Evolutionary conservation across 2,329 filamentous ascomycete species (phyloP).

Genomic region (Cercospora sesami): DNA sequence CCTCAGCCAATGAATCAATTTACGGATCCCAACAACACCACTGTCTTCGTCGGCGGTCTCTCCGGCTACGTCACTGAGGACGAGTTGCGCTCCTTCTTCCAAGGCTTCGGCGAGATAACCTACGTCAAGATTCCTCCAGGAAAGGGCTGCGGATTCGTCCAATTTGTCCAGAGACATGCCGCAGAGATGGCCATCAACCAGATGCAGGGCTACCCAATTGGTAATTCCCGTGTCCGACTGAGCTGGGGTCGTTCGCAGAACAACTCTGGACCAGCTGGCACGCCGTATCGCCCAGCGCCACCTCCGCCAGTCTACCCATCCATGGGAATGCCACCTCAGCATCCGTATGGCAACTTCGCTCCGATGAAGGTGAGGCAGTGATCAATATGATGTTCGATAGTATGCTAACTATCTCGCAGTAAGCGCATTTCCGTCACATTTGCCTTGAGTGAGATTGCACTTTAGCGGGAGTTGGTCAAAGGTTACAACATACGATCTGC

Average conservation of each 20-base stretch:
- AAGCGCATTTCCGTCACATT: slow-evolving; percentile 40
- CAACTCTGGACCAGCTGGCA: slow-evolving; percentile 94
- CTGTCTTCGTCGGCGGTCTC: slow-evolving; percentile 94
- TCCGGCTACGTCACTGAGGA: slow-evolving; percentile 99
- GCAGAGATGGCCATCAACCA: slow-evolving; percentile 99
- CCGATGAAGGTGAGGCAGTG: slow-evolving; percentile 61
- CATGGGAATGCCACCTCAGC: slow-evolving; percentile 63
- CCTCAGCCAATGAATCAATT: slow-evolving; percentile 97
- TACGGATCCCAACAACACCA: slow-evolving; percentile 99
- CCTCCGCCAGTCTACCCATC: slow-evolving; percentile 71
- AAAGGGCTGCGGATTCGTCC: slow-evolving; percentile 98
- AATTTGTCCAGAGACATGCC: slow-evolving; percentile 97
- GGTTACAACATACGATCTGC: slow-evolving; percentile 29
- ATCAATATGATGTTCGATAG: not conserved
- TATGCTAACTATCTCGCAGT: slow-evolving; percentile 30
- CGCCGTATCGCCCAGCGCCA: slow-evolving; percentile 92
- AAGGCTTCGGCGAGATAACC: slow-evolving; percentile 98
- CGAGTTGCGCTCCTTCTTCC: slow-evolving; percentile 99
- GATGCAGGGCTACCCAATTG: slow-evolving; percentile 99
- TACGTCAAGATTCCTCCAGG: slow-evolving; percentile 99
- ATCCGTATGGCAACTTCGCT: slow-evolving; percentile 65
- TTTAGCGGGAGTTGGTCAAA: slow-evolving; percentile 45
- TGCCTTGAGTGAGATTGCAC: slow-evolving; percentile 44
- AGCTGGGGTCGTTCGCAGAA: slow-evolving; percentile 99
- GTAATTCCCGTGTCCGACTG: slow-evolving; percentile 94